A percentile compares a stretch with the other conserved stretches of the same genome.
These are phyloP conservation scores for Heterobasidion parviporum DNA, from an alignment of 1,284 basidiomycete species.

Conservation along the genomic window DNA sequence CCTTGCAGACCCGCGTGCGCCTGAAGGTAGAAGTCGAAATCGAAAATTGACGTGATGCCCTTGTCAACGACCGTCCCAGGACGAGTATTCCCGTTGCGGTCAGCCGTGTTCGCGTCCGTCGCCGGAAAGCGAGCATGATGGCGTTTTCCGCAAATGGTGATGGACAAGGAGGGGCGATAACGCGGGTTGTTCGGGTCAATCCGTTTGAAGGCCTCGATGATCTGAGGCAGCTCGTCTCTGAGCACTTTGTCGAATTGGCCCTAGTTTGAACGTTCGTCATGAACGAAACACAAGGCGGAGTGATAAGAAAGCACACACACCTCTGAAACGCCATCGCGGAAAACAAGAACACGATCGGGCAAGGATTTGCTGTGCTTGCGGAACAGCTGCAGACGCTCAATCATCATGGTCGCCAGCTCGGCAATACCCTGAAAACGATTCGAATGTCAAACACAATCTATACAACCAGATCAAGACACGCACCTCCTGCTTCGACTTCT, in stretches of 20 bases:
- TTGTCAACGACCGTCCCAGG: slow-evolving; percentile 72
- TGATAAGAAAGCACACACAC: slow-evolving; percentile 25
- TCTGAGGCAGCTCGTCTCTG: slow-evolving; percentile 46
- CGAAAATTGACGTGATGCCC: slow-evolving; percentile 62
- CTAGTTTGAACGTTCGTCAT: slow-evolving; percentile 22
- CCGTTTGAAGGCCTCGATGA: slow-evolving; percentile 48
- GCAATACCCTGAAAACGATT: slow-evolving; percentile 47
- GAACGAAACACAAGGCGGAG: not conserved
- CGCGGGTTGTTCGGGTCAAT: slow-evolving; percentile 32
- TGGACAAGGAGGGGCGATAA: slow-evolving; percentile 59
- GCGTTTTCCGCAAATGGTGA: slow-evolving; percentile 72
- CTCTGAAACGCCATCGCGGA: slow-evolving; percentile 72
- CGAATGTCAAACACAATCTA: not conserved
- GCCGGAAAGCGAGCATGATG: slow-evolving; percentile 69
- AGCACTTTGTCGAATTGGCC: slow-evolving; percentile 61
- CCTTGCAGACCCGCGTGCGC: slow-evolving; percentile 66
- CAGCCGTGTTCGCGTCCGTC: slow-evolving; percentile 34
- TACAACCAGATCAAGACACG: slow-evolving; percentile 7
- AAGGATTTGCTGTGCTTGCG: slow-evolving; percentile 41
- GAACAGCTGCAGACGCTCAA: slow-evolving; percentile 57
- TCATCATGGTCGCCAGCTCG: slow-evolving; percentile 55
- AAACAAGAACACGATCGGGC: slow-evolving; percentile 61
- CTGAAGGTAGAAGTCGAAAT: slow-evolving; percentile 75
- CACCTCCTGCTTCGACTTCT: slow-evolving; percentile 60
- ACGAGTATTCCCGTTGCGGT: slow-evolving; percentile 61